Percentiles rank a stretch among this genome's conserved stretches.
These are phyloP conservation scores for Eucalyptus microcorys DNA, from an alignment of 345 rosid genomes.

Conservation along the genomic window DNA sequence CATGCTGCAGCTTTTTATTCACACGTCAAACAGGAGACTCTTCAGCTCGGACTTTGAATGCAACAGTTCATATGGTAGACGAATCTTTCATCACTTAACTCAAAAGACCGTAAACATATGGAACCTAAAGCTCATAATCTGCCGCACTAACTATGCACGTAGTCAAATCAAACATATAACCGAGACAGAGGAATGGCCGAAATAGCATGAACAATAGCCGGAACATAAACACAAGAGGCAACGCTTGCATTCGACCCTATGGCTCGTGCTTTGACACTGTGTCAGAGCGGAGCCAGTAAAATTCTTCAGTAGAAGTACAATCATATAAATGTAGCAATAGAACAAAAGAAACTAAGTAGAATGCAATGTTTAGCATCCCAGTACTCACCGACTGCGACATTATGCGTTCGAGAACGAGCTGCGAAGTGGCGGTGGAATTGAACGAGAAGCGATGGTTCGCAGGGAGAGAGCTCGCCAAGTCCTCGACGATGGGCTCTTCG, in stretches of 20 bases:
- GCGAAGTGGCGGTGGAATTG: conserved; percentile 68
- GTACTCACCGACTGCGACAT: conserved; percentile 78
- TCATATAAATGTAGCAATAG: not conserved
- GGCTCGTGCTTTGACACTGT: not conserved
- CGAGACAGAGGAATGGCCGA: not conserved
- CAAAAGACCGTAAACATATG: not conserved
- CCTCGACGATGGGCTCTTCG: conserved; percentile 13
- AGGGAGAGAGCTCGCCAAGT: not conserved
- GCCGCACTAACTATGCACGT: not conserved
- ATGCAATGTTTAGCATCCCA: not conserved
- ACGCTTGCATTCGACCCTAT: not conserved
- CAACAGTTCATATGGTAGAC: not conserved
- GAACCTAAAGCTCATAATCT: not conserved
- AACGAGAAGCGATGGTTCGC: conserved; percentile 40
- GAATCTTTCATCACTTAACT: not conserved
- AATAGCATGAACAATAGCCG: not conserved
- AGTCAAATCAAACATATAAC: not conserved
- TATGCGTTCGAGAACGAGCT: conserved; percentile 91
- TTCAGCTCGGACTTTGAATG: not conserved
- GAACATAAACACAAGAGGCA: not conserved
- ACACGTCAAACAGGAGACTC: not conserved
- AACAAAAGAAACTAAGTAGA: not conserved
- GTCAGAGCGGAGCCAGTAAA: not conserved
- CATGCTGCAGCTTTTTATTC: not conserved
- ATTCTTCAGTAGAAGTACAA: not conserved